phyloP scores from a whole-genome alignment of 352 stramenopile genomes.

The Pythium rishiriense region DNA sequence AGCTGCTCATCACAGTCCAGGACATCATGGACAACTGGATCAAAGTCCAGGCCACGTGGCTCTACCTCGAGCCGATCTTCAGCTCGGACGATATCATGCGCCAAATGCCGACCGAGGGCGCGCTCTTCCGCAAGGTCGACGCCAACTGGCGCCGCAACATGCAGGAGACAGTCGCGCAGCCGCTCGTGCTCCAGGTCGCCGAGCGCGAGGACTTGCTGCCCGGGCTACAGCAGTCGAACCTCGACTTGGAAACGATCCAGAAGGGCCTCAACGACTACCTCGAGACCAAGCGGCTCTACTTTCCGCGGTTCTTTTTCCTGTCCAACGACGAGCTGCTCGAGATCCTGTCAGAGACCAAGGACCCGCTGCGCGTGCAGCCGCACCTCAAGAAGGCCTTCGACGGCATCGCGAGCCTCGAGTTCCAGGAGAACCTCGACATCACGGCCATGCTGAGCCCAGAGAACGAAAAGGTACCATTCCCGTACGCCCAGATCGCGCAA shows the following conservation, averaged over 20 bases:
- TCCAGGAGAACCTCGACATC: slow-evolving; percentile 92
- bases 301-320: slow-evolving; percentile 94
- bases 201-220: slow-evolving; percentile 79
- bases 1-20: slow-evolving; percentile 88
- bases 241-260: slow-evolving; percentile 93
- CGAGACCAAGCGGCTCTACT: slow-evolving; percentile 93
- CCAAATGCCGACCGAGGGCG: slow-evolving; percentile 89
- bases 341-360: slow-evolving; percentile 92
- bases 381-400: slow-evolving; percentile 95
- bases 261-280: slow-evolving; percentile 94
- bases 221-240: slow-evolving; percentile 87
- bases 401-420: slow-evolving; percentile 91
- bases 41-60: slow-evolving; percentile 92
- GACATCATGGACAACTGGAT: slow-evolving; percentile 95
- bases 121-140: slow-evolving; percentile 88
- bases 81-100: slow-evolving; percentile 93
- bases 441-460: slow-evolving; percentile 88
- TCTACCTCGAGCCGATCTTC: slow-evolving; percentile 94
- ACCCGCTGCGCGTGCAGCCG: slow-evolving; percentile 93
- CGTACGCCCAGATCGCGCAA: slow-evolving; percentile 86
- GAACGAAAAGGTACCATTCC: slow-evolving; percentile 89
- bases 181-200: slow-evolving; percentile 75
- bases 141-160: slow-evolving; percentile 88
- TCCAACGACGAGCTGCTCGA: slow-evolving; percentile 94
- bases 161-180: slow-evolving; percentile 77